Evolutionary conservation across 805 yeast species (phyloP), one percentile per base, ranked within the genome.

Genomic region (Barnettozyma pratensis): DNA sequence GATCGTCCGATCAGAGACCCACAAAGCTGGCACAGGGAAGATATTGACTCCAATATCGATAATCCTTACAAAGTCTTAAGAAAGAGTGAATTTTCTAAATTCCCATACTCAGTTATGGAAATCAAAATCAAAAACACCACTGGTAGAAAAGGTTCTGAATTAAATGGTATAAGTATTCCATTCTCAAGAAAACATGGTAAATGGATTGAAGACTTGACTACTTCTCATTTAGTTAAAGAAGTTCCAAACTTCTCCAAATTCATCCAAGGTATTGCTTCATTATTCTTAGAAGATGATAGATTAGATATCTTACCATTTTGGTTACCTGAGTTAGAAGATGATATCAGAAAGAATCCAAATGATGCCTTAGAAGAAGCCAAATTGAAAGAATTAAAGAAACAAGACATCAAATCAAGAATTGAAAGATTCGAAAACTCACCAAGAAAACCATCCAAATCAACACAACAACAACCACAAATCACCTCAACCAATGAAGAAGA

Each of bases 231-330:
- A 57, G 96, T 90, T 42, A 90, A 88, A 63, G 97, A 90, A 65
- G 91, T 92, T 52, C 97, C 97, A 48, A 87, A 87, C 60, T 92
- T 92, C 62, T 87, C 96, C 45, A 88, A 90, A 68, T 92, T 87
- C 64, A 77, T 92, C 56, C 99, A 92, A 65, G 98, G 98, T 69
- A 80, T 90, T 49, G 90, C 97, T 5, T 76, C 89, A 3, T 74
- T 92, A 53, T 92, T 83, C 63, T 79, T 89, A 46, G 98, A 92
- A 62, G 94, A 88, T 64, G 97, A 92, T 59, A 84, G 85, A 57
- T 76, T 92, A 62, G 96, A 89, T 63, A 82, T 85, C 54, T 74
- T 92, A 53, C 99, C 99, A 48, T 87, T 90, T 66, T 92, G 99
- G 99, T 75, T 89, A 55, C 87, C 95, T 50, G 97, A 92, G 52